Conservation (phyloP, 306 rosid genomes). For the Castanea sativa region DNA sequence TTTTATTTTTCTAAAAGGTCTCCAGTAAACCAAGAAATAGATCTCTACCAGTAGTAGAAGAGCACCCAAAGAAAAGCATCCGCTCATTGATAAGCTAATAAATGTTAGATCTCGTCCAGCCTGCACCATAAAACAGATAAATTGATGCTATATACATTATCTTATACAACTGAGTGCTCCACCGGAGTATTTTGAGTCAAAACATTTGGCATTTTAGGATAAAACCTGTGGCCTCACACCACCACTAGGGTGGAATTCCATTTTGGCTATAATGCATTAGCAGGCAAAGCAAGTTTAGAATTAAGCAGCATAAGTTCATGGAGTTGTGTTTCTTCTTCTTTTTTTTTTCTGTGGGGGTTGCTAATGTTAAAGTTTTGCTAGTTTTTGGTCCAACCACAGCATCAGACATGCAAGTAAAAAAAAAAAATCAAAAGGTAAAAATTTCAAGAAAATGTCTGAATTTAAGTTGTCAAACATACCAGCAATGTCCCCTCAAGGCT, state of each 20-base stretch:
- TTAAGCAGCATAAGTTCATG: background rate
- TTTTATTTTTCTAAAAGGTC: background rate
- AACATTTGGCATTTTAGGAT: background rate
- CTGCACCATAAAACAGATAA: conserved; percentile 38
- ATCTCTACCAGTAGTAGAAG: conserved; percentile 50
- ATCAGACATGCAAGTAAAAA: background rate
- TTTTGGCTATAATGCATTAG: no score
- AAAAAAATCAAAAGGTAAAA: background rate
- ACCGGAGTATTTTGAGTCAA: background rate
- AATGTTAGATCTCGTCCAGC: conserved; percentile 88
- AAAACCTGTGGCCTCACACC: no score
- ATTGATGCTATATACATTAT: background rate
- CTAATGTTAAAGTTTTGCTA: background rate
- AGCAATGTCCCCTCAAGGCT: conserved; percentile 63
- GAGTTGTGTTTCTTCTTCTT: background rate
- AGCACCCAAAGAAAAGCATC: conserved; percentile 70
- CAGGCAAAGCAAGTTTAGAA: background rate
- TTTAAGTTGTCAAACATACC: conserved; percentile 30
- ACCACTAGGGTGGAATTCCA: no score
- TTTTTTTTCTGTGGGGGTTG: no score
- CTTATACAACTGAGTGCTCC: background rate
- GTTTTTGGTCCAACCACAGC: background rate
- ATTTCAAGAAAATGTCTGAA: background rate
- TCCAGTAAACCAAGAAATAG: conserved; percentile 4
- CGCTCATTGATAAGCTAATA: conserved; percentile 77